Evolutionary conservation across 148 eudicot genomes (phyloP).

Genomic region (Simmondsia chinensis): DNA sequence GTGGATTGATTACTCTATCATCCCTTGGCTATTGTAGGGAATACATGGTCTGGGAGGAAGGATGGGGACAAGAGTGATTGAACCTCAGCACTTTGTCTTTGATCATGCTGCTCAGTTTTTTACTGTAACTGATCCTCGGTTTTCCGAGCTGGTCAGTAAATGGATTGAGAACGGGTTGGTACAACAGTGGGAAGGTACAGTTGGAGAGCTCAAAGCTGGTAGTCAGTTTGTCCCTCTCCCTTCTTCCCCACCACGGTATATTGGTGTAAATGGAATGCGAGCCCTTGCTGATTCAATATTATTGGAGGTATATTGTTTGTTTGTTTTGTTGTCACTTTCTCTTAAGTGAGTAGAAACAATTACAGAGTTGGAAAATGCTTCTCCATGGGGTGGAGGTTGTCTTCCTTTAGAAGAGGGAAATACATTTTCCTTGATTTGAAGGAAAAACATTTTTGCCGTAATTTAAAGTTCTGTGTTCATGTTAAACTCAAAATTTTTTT

Average conservation of each 20-base stretch:
- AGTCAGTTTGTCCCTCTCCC: constrained; percentile 53
- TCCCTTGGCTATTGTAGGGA: constrained; percentile 43
- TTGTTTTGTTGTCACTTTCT: background rate
- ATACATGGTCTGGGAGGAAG: constrained; percentile 96
- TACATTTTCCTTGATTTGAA: too few relatives aligned
- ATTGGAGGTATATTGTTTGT: constrained; percentile 45
- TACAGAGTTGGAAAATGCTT: too few relatives aligned
- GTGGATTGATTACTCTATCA: background rate
- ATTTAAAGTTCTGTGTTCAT: too few relatives aligned
- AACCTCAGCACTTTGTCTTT: constrained; percentile 57
- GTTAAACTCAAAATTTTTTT: too few relatives aligned
- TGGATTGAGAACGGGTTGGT: constrained; percentile 77
- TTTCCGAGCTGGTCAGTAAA: constrained; percentile 56
- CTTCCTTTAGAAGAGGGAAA: too few relatives aligned
- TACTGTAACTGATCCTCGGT: constrained; percentile 58
- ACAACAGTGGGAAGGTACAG: constrained; percentile 55
- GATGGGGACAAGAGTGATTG: constrained; percentile 81
- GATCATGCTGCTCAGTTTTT: constrained; percentile 98
- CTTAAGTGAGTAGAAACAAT: too few relatives aligned
- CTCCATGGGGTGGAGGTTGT: too few relatives aligned
- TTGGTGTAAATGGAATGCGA: constrained; percentile 88
- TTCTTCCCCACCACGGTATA: constrained; percentile 53
- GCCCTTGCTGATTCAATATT: constrained; percentile 80
- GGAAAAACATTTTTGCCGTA: too few relatives aligned
- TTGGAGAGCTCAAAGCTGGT: constrained; percentile 84